Conservation (phyloP, 352 stramenopile species). For the Thraustotheca clavata region DNA sequence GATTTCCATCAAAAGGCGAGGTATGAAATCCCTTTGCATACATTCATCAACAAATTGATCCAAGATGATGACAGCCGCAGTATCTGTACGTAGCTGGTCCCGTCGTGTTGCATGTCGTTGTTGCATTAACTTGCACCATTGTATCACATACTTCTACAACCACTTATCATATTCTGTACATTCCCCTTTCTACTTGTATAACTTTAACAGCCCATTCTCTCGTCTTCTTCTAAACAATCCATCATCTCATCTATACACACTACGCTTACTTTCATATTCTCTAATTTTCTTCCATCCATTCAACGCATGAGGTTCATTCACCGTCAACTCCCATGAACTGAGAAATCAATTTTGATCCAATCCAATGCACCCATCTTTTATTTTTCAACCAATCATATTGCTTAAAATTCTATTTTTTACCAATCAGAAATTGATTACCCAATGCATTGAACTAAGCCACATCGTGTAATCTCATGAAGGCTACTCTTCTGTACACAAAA, state of each 20-base stretch:
- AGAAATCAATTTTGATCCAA: neutral
- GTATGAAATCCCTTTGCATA: slow-evolving; percentile 15
- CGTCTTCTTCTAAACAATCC: neutral
- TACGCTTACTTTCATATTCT: neutral
- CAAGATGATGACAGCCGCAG: neutral
- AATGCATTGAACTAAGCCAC: neutral
- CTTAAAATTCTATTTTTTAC: neutral
- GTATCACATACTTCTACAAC: neutral
- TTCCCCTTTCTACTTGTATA: slow-evolving; percentile 7
- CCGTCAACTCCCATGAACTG: neutral
- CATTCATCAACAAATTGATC: neutral
- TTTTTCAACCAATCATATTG: neutral
- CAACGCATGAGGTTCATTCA: neutral
- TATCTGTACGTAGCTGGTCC: neutral
- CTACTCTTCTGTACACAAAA: neutral
- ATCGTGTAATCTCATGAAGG: neutral
- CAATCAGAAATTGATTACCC: neutral
- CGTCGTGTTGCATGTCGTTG: neutral
- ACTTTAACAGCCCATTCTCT: slow-evolving; percentile 7
- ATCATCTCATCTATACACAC: neutral
- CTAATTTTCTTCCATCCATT: neutral
- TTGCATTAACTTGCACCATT: neutral
- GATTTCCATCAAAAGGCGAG: slow-evolving; percentile 13
- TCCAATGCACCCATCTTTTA: neutral
- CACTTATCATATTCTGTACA: neutral